Conservation (phyloP, 2,329 filamentous ascomycete species). For the Apiospora marii region DNA sequence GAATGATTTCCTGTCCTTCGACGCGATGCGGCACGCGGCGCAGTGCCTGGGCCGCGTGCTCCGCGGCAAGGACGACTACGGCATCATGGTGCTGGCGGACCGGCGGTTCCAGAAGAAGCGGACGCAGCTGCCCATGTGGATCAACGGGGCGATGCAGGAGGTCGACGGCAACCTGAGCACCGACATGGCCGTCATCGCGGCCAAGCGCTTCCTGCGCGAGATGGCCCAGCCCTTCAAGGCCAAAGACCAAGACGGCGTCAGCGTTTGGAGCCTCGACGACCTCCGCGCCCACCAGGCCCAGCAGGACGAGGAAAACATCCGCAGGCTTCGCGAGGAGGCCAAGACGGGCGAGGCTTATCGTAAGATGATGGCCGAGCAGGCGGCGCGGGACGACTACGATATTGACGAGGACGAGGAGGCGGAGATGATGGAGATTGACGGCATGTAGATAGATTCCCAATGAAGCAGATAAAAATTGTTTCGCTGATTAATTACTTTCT, state of each 20-base stretch:
- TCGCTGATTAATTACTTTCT: background rate
- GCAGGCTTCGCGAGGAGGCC: slow-evolving; percentile 62
- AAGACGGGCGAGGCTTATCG: slow-evolving; percentile 41
- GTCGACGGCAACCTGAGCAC: slow-evolving; percentile 90
- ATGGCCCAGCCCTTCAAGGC: slow-evolving; percentile 92
- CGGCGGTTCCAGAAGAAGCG: slow-evolving; percentile 93
- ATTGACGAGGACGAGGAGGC: slow-evolving; percentile 62
- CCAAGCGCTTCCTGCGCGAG: slow-evolving; percentile 85
- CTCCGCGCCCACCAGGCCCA: slow-evolving; percentile 81
- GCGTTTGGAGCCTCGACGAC: slow-evolving; percentile 87
- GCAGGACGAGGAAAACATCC: slow-evolving; percentile 72
- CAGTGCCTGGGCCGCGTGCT: slow-evolving; percentile 95
- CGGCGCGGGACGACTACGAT: slow-evolving; percentile 53
- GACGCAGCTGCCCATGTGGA: slow-evolving; percentile 93
- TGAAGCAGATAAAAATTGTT: background rate
- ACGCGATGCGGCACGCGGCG: slow-evolving; percentile 98
- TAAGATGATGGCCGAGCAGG: slow-evolving; percentile 38
- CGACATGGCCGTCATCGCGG: slow-evolving; percentile 90
- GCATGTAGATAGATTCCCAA: background rate
- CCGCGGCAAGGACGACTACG: slow-evolving; percentile 97
- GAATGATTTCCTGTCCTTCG: slow-evolving; percentile 97
- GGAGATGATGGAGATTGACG: slow-evolving; percentile 59
- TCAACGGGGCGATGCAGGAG: slow-evolving; percentile 85
- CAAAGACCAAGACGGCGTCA: slow-evolving; percentile 89
- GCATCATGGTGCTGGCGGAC: slow-evolving; percentile 99